Conservation (phyloP, 2,329 filamentous ascomycete genomes). For the Penicillium oxalicum region DNA sequence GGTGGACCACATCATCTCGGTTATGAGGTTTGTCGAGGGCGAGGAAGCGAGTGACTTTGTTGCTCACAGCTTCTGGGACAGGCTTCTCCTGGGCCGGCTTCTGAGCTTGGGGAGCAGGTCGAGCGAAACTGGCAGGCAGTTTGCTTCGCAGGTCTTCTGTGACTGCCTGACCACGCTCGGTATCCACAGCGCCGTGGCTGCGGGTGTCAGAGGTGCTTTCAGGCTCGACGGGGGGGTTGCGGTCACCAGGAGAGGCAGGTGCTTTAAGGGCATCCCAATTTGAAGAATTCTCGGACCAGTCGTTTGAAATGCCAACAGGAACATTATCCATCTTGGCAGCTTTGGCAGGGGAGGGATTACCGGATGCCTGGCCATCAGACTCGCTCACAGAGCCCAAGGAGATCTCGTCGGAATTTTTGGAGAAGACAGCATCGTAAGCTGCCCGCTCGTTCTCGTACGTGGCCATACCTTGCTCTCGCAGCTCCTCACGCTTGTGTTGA, state of each 20-base stretch:
- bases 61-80: conserved; percentile 66
- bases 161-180: conserved; percentile 35
- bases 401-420: conserved; percentile 50
- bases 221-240: too few relatives aligned
- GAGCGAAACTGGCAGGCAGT: conserved; percentile 28
- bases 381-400: conserved; percentile 30
- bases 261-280: too few relatives aligned
- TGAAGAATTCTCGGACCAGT: too few relatives aligned
- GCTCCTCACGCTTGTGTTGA: background rate
- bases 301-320: background rate
- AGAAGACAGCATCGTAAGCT: too few relatives aligned
- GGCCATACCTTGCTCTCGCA: background rate
- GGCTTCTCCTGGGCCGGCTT: conserved; percentile 51
- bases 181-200: too few relatives aligned
- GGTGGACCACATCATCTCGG: conserved; percentile 68
- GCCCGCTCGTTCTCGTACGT: background rate
- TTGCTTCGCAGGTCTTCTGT: conserved; percentile 57
- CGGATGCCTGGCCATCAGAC: background rate
- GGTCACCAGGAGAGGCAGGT: too few relatives aligned
- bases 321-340: background rate
- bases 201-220: too few relatives aligned
- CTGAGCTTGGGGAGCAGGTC: conserved; percentile 26
- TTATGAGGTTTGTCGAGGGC: conserved; percentile 82
- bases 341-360: background rate
- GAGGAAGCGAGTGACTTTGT: conserved; percentile 75